These are phyloP conservation scores for Cucurbita maxima DNA, from an alignment of 306 rosid species.

Conservation along the genomic window DNA sequence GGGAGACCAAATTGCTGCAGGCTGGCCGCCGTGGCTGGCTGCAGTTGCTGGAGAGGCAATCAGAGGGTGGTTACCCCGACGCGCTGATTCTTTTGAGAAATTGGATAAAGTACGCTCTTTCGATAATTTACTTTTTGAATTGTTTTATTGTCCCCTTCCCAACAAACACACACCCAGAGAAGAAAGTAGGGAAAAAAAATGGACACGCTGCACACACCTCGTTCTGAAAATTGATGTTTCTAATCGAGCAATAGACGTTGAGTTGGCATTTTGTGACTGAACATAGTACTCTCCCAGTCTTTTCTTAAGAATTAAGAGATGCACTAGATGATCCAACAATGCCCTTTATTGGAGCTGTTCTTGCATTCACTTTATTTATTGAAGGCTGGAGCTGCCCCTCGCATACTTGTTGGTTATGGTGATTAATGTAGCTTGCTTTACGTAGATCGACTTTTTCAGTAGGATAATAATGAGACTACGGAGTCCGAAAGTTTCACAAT, in stretches of 20 bases:
- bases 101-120: conserved; percentile 73
- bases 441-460: neutral
- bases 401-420: neutral
- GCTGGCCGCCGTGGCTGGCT: conserved; percentile 94
- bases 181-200: neutral
- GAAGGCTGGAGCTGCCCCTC: neutral
- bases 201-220: neutral
- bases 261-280: neutral
- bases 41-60: conserved; percentile 98
- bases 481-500: neutral
- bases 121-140: conserved; percentile 1
- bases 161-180: neutral
- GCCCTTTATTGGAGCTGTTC: neutral
- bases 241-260: neutral
- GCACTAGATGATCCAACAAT: neutral
- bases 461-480: neutral
- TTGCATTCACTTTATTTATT: neutral
- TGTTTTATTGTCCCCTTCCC: neutral
- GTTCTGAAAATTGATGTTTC: neutral
- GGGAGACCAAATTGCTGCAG: conserved; percentile 95
- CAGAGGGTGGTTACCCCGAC: conserved; percentile 87
- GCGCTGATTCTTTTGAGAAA: conserved; percentile 94
- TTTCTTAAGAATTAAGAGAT: neutral
- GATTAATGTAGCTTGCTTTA: neutral
- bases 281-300: neutral